phyloP scores from a whole-genome alignment of 208 protist genomes.

The Trichomonas gallinae region DNA sequence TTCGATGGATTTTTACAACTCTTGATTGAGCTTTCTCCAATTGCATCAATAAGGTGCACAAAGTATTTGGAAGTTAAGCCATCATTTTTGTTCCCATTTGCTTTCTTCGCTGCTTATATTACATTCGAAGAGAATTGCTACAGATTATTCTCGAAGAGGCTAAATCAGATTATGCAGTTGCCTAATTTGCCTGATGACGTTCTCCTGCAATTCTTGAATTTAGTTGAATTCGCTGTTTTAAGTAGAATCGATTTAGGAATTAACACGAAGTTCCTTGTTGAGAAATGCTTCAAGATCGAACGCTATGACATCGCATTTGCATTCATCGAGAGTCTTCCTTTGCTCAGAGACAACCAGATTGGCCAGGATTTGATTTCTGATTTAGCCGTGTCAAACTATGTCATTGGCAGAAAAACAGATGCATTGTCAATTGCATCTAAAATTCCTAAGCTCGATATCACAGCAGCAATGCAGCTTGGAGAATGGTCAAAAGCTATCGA shows the following conservation, averaged over 20 bases:
- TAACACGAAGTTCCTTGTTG: background rate
- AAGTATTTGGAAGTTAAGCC: background rate
- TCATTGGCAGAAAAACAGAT: background rate
- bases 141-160: background rate
- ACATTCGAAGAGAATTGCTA: background rate
- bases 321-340: background rate
- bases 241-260: background rate
- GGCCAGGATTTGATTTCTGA: background rate
- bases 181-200: background rate
- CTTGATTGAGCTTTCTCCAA: background rate
- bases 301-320: background rate
- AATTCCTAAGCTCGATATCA: background rate
- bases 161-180: background rate
- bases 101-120: background rate
- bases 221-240: background rate
- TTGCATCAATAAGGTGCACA: background rate
- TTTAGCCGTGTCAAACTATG: background rate
- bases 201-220: background rate
- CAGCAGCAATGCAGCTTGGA: background rate
- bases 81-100: background rate
- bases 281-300: background rate
- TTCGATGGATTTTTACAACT: background rate
- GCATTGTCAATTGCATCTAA: background rate
- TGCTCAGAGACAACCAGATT: background rate
- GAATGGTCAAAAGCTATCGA: background rate